Conservation (phyloP, 2,329 filamentous ascomycete species). For the Aureobasidium sp. region DNA sequence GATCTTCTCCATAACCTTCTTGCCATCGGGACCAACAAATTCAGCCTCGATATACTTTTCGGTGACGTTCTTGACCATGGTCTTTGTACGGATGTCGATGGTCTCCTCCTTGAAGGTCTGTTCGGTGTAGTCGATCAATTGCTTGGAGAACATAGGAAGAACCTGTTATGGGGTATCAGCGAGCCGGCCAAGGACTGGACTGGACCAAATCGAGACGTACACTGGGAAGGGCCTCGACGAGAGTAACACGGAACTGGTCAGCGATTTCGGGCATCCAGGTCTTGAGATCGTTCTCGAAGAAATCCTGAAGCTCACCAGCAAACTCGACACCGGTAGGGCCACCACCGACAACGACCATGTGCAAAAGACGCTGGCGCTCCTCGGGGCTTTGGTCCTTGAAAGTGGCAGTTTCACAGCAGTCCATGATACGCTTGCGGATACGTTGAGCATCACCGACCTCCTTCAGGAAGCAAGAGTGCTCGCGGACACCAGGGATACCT, state of each 20-base stretch:
- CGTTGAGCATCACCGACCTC: constrained; percentile 93
- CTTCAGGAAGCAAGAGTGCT: constrained; percentile 97
- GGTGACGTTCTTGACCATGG: constrained; percentile 96
- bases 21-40: constrained; percentile 70
- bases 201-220: constrained; percentile 33
- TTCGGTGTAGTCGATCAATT: constrained; percentile 98
- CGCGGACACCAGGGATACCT: constrained; percentile 85
- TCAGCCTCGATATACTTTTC: constrained; percentile 90
- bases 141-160: constrained; percentile 96
- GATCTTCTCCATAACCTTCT: constrained; percentile 72
- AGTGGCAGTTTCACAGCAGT: constrained; percentile 95
- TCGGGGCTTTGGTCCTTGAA: constrained; percentile 92
- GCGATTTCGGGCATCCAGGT: constrained; percentile 96
- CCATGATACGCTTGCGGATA: constrained; percentile 99
- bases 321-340: constrained; percentile 97
- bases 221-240: constrained; percentile 94
- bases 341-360: constrained; percentile 86
- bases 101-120: constrained; percentile 98
- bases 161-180: constrained; percentile 38
- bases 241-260: constrained; percentile 91
- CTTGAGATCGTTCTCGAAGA: constrained; percentile 96
- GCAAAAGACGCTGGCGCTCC: constrained; percentile 86
- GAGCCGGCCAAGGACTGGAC: neutral
- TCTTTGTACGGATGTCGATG: constrained; percentile 96
- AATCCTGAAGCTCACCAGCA: constrained; percentile 95